Base-by-base conservation (phyloP, 305 asterid genomes). In the Fraxinus velutina region DNA sequence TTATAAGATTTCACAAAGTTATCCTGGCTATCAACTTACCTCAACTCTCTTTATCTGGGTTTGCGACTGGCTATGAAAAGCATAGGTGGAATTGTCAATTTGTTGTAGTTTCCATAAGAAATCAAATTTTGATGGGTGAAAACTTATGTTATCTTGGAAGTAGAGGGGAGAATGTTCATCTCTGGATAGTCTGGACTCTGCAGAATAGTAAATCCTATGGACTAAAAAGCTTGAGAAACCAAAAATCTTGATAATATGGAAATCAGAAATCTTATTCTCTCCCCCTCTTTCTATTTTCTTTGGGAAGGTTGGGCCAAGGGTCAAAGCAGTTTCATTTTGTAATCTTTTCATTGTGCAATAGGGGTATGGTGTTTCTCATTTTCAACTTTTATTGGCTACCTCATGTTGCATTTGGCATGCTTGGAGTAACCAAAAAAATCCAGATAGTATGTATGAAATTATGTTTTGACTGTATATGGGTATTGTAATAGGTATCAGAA, bases 401-500 rank as follows among this genome's bases (percentile, higher is more conserved):
- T 52, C 29, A 75, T 73, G n/a, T 17, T 32, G 68, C 75, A 71
- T 37, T 64, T 62, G 74, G 34, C 52, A 22, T 79, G 76, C 79
- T 60, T 50, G 70, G 50, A 68, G 6, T 68, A 72, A 71, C 73
- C 72, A 50, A 73, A 75, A 24, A 12, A 79, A 12, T 44, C 8
- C 75, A 17, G 75, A 36, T 64, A 32, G 77, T 27, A 24, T 76
- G 7, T 32, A 22, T 27, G 36, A 12, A 57, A 52, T 55, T 6
- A 15, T 21, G 60, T 77, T 81, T 75, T 29, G 72, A 76, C 75
- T n/a, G 36, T 13, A n/a, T 70, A 82, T 8, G 47, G 82, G 77
- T 81, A 27, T 79, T 37, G 80, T 47, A 29, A 72, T 86, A 95
- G 99, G 91, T 95, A 84, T 76, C 93, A 92, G 76, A 89, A 84